These are phyloP conservation scores for Mycena latifolia DNA, from an alignment of 768 basidiomycete species.

Conservation along the genomic window DNA sequence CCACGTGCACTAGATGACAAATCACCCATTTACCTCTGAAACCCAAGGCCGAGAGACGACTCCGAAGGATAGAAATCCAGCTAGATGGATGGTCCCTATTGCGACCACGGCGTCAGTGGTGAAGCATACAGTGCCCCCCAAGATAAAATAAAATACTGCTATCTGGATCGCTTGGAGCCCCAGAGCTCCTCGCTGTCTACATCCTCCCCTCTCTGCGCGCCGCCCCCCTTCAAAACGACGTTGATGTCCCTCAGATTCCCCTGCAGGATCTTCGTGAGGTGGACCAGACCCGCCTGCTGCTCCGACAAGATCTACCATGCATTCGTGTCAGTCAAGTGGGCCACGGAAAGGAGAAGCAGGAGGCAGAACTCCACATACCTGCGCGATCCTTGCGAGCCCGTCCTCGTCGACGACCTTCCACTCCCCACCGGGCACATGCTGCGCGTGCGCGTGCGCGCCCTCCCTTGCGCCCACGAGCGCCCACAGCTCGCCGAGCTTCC, in stretches of 20 bases:
- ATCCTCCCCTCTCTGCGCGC: conserved; percentile 35
- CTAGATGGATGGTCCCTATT: no score
- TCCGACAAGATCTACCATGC: conserved; percentile 72
- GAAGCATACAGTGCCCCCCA: no score
- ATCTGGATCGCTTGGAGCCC: conserved; percentile 36
- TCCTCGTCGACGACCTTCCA: conserved; percentile 70
- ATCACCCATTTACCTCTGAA: no score
- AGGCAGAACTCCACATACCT: conserved; percentile 62
- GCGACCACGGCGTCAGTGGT: no score
- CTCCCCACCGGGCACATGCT: conserved; percentile 16
- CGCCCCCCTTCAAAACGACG: conserved; percentile 66
- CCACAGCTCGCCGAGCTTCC: conserved; percentile 89
- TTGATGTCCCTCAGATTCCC: conserved; percentile 73
- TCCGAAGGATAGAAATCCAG: no score
- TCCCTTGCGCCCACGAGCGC: conserved; percentile 78
- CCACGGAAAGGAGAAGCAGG: neutral
- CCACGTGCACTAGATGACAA: no score
- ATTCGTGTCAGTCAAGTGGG: no score
- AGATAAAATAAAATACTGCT: no score
- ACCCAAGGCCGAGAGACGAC: no score
- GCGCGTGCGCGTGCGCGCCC: conserved; percentile 58
- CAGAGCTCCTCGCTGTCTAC: conserved; percentile 22
- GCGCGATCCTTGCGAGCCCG: conserved; percentile 79
- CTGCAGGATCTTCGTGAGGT: conserved; percentile 82
- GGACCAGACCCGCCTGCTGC: conserved; percentile 84